Evolutionary conservation across 1,284 basidiomycete species (phyloP), one percentile per base, ranked within the genome.

Genomic region (Papiliotrema fonsecae): DNA sequence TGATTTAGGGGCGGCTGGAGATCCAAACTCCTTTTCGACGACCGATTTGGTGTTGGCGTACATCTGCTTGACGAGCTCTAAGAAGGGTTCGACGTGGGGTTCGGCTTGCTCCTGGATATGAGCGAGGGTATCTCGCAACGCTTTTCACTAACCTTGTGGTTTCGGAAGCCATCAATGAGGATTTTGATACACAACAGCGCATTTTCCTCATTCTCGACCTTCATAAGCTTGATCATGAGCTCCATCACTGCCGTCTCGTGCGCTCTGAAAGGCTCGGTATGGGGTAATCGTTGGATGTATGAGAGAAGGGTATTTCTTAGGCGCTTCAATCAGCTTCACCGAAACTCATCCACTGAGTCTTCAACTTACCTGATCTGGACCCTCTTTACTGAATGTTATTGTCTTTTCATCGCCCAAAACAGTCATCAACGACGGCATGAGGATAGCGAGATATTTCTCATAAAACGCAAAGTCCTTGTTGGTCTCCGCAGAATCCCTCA

Each of bases 151-250:
- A 58, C 62, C 69, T 49, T 78, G 61, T 70, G 67, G 36, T 64
- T 70, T 36, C 73, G 49, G 51, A 74, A 68, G 9, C 71, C 73
- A 72, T 99, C 96, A 54, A 92, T 85, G 62, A 96, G 81, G 51
- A 86, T 87, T 75, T 98, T 98, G 79, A 94, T 89, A 48, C 86
- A 89, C 2, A 86, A 80, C 27, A 87, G 81, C 2, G 88, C 96
- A 65, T 93, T 96, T 65, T 99, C 96, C 75, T 99, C 96, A 67
- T 96, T 97, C 77, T 99, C 97, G 56, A 83, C 78, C 42, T 87
- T 85, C 36, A 98, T 78, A 36, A 93, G 77, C 57, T 87, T 79
- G 46, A 97, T 79, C 81, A 97, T 77, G 40, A 80, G 69, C 45
- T 79, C 79, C 71, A 89, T 86, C 42, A 97, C 81, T 16, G 80